Percentiles rank a stretch among this genome's conserved stretches.
These are phyloP conservation scores for Penicillium sp. DNA, from an alignment of 2,329 filamentous ascomycete genomes.

Conservation along the genomic window DNA sequence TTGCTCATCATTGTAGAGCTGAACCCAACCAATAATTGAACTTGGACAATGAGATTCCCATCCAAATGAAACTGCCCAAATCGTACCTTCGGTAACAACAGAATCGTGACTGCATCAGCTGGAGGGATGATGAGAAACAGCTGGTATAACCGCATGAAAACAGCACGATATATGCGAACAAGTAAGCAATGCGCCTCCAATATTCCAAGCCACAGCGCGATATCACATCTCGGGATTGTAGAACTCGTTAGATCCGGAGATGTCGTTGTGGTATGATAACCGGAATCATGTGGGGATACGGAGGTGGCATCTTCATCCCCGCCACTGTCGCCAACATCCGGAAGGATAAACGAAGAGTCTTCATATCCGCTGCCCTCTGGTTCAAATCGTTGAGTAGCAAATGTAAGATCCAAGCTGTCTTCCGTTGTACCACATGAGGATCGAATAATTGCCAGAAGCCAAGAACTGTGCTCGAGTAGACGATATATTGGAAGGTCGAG, in stretches of 20 bases:
- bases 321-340: neutral
- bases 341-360: neutral
- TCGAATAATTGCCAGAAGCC: slow-evolving; percentile 15
- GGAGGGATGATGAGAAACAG: slow-evolving; percentile 16
- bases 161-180: slow-evolving; percentile 12
- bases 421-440: neutral
- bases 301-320: slow-evolving; percentile 3
- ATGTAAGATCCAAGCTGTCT: neutral
- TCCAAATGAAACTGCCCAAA: slow-evolving; percentile 13
- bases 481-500: slow-evolving; percentile 19
- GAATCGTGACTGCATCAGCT: slow-evolving; percentile 8
- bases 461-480: slow-evolving; percentile 15
- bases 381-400: neutral
- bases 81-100: slow-evolving; percentile 12
- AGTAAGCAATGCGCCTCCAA: slow-evolving; percentile 18
- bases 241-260: neutral
- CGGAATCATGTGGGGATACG: slow-evolving; percentile 12
- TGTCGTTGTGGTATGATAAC: slow-evolving; percentile 8
- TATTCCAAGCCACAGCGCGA: slow-evolving; percentile 12
- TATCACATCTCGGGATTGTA: neutral
- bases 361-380: neutral
- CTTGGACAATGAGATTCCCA: slow-evolving; percentile 8
- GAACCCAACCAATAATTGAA: slow-evolving; percentile 14
- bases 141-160: slow-evolving; percentile 20
- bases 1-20: slow-evolving; percentile 12